These are phyloP conservation scores for Hypoxylon fuscum DNA, from an alignment of 495 filamentous ascomycete genomes.

Conservation along the genomic window DNA sequence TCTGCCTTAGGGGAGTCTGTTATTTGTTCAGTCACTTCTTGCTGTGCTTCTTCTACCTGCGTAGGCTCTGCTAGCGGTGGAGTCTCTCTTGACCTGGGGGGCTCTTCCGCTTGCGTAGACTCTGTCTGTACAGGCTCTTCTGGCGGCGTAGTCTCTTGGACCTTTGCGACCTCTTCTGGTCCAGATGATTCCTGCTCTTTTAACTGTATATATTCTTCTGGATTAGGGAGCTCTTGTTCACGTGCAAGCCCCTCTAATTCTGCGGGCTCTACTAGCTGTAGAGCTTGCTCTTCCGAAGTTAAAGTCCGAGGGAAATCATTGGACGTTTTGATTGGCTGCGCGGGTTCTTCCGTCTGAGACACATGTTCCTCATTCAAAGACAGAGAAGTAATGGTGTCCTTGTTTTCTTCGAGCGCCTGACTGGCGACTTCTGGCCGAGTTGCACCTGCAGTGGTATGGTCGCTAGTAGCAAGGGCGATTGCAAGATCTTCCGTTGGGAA, in stretches of 20 bases:
- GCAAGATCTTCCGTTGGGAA: background rate
- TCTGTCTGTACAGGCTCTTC: background rate
- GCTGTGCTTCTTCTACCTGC: background rate
- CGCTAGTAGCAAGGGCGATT: background rate
- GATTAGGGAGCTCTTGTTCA: background rate
- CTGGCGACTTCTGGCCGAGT: slow-evolving; percentile 2
- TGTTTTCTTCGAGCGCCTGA: slow-evolving; percentile 2
- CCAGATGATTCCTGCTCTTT: background rate
- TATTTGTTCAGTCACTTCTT: slow-evolving; percentile 2
- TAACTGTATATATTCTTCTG: background rate
- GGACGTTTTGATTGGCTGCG: slow-evolving; percentile 1
- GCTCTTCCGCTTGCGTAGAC: background rate
- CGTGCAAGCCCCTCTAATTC: background rate
- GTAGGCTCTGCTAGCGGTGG: background rate
- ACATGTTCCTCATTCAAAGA: slow-evolving; percentile 1
- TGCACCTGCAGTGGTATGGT: background rate
- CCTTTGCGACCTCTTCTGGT: background rate
- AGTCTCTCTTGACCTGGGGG: background rate
- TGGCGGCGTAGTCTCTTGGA: background rate
- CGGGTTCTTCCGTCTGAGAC: slow-evolving; percentile 5
- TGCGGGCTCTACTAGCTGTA: slow-evolving; percentile 2
- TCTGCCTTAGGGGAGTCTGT: background rate
- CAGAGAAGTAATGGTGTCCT: background rate
- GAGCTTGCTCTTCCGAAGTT: slow-evolving; percentile 8
- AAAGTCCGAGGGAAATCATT: background rate